A percentile compares a stretch with the other conserved stretches of the same genome.
These are phyloP conservation scores for Seiridium unicorne DNA, from an alignment of 2,329 filamentous ascomycete species.

Conservation along the genomic window DNA sequence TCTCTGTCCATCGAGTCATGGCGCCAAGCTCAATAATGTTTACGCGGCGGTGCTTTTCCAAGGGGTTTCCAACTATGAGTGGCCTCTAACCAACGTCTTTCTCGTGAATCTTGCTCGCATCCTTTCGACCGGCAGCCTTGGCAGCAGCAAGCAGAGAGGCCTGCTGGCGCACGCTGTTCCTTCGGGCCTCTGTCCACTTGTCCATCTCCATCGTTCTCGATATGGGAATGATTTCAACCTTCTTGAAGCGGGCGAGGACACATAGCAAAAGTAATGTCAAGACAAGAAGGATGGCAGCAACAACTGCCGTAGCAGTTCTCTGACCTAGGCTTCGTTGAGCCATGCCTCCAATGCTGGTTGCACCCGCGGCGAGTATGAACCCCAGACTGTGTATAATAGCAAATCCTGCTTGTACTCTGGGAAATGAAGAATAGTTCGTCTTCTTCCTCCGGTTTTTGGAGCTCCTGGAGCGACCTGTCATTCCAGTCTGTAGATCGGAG, in stretches of 20 bases:
- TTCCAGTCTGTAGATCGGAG: slow-evolving; percentile 73
- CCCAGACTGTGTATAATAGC: slow-evolving; percentile 68
- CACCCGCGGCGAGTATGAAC: slow-evolving; percentile 67
- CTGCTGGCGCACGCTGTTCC: slow-evolving; percentile 45
- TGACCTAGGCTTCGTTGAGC: slow-evolving; percentile 66
- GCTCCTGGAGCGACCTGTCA: slow-evolving; percentile 56
- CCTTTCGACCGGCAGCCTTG: slow-evolving; percentile 23
- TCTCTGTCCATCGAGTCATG: slow-evolving; percentile 71
- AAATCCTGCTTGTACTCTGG: slow-evolving; percentile 69
- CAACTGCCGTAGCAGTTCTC: slow-evolving; percentile 65
- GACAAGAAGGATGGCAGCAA: slow-evolving; percentile 64
- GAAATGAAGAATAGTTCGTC: slow-evolving; percentile 75
- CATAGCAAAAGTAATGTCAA: slow-evolving; percentile 63
- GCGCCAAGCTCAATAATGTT: slow-evolving; percentile 69
- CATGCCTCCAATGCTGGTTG: slow-evolving; percentile 67
- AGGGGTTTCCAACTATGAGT: slow-evolving; percentile 69
- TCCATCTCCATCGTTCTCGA: slow-evolving; percentile 56
- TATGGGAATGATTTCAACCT: slow-evolving; percentile 67
- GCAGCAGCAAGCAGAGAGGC: slow-evolving; percentile 35
- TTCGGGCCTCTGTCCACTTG: slow-evolving; percentile 46
- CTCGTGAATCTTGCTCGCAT: slow-evolving; percentile 38
- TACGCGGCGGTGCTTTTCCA: slow-evolving; percentile 66
- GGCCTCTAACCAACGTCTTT: slow-evolving; percentile 65
- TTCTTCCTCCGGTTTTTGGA: slow-evolving; percentile 38
- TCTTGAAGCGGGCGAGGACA: slow-evolving; percentile 63